A percentile compares a stretch with the other conserved stretches of the same genome.
Conservation (phyloP, 1,284 basidiomycete genomes). For the Leccinum insigne region DNA sequence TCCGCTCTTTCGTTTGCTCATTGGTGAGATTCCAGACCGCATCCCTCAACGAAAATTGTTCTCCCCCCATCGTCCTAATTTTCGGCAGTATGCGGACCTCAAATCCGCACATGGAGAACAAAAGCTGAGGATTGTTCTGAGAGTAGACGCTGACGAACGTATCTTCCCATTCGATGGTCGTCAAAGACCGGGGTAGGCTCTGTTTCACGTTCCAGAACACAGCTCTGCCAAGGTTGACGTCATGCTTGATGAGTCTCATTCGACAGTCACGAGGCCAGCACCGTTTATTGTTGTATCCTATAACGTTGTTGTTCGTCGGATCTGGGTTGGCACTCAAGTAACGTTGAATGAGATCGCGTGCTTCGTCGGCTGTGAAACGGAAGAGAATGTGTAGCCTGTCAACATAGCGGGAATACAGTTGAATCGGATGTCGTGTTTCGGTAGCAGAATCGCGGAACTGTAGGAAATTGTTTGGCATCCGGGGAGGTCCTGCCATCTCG, state of each 20-base stretch:
- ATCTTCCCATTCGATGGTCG: slow-evolving; percentile 99
- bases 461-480: slow-evolving; percentile 95
- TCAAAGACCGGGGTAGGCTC: slow-evolving; percentile 87
- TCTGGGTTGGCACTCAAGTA: slow-evolving; percentile 97
- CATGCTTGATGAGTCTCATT: slow-evolving; percentile 99
- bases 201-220: slow-evolving; percentile 99
- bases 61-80: slow-evolving; percentile 92
- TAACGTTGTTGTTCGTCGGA: slow-evolving; percentile 98
- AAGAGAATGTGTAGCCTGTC: slow-evolving; percentile 95
- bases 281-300: slow-evolving; percentile 98
- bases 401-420: slow-evolving; percentile 94
- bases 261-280: slow-evolving; percentile 99
- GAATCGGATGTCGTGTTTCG: slow-evolving; percentile 93
- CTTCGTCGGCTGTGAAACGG: slow-evolving; percentile 94
- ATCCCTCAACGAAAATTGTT: slow-evolving; percentile 96
- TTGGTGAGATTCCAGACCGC: slow-evolving; percentile 98
- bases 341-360: slow-evolving; percentile 54
- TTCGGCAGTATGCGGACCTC: slow-evolving; percentile 98
- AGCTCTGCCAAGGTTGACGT: slow-evolving; percentile 97
- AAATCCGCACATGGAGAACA: slow-evolving; percentile 99
- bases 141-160: slow-evolving; percentile 97
- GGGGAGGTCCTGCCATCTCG: slow-evolving; percentile 96
- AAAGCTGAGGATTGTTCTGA: slow-evolving; percentile 95
- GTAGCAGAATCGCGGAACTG: slow-evolving; percentile 94
- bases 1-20: slow-evolving; percentile 96